A percentile compares a stretch with the other conserved stretches of the same genome.
Conservation (phyloP, 2,329 filamentous ascomycete genomes). For the Hymenoscyphus linearis region DNA sequence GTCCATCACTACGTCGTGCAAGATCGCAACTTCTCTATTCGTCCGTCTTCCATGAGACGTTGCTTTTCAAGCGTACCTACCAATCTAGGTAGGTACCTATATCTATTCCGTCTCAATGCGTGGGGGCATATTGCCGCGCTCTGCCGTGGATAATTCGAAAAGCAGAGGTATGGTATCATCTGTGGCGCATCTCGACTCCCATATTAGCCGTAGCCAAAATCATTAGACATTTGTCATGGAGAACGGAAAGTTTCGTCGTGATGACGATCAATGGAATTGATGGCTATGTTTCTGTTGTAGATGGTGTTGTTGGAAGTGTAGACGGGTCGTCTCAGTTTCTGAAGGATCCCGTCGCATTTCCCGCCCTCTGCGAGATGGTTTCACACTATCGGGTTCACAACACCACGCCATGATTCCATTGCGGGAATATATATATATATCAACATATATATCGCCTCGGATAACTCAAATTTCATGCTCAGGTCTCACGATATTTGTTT, state of each 20-base stretch:
- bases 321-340: too few species aligned
- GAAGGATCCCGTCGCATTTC: too few species aligned
- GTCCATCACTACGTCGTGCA: not conserved
- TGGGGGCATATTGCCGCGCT: not conserved
- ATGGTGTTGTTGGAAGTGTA: not conserved
- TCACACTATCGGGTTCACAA: too few species aligned
- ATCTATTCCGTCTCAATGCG: not conserved
- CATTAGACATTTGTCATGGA: not conserved
- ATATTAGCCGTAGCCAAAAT: not conserved
- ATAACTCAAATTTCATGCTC: not conserved
- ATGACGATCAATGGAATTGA: not conserved
- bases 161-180: not conserved
- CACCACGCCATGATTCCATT: not conserved
- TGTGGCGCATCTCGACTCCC: not conserved
- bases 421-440: too few species aligned
- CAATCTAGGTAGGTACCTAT: too few species aligned
- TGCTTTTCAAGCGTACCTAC: not conserved
- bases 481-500: not conserved
- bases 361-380: too few species aligned
- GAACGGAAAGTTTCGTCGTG: not conserved
- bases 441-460: not conserved
- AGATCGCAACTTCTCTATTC: not conserved
- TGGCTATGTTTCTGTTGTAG: not conserved
- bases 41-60: not conserved
- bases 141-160: not conserved